Evolutionary conservation across 305 asterid species (phyloP), one percentile per base, ranked within the genome.

Genomic region (Rubia occidens): DNA sequence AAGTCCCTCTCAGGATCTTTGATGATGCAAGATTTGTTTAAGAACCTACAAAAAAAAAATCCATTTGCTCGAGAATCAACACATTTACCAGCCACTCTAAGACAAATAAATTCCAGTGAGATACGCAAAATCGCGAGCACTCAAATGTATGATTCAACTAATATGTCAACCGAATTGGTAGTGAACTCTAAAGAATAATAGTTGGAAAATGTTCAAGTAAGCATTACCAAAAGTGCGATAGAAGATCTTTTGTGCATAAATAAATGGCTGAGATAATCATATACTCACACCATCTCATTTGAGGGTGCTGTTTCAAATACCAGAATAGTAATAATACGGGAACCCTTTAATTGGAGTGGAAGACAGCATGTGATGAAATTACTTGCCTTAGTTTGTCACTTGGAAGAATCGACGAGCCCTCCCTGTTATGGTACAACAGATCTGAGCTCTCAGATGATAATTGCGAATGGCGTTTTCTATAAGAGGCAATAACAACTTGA

Each of bases 1-100:
- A 80, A 37, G 18, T 85, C 93, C 61, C 58, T 67, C 66, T 11
- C 56, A 5, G 82, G 81, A 76, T 77, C 75, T 77, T 68, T 67
- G 66, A 87, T 76, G 37, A 85, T 81, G 78, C 88, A 87, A 26
- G 87, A 87, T 71, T 81, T 81, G 66, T 87, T 85, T 49, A 85
- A 72, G 58, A 70, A 80, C 85, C 93, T 87, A 26, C 39, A 67
- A 42, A 29, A 60, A 68, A 49, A 60, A 9, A 69, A 66, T 20
- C 32, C 61, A 8, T 37, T 17, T 18, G 37, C 24, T n/a, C 0
- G 15, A 20, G 35, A 18, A 40, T 35, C 8, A 10, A 53, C 9
- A 32, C 44, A 29, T 37, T 20, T 20, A 18, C 14, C 61, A 18
- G 32, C 20, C 32, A n/a, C 61, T 2, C 26, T 20, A 18, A 55